Base-by-base conservation (phyloP, 2,329 filamentous ascomycete genomes). In the Pseudophaeomoniella oleicola region DNA sequence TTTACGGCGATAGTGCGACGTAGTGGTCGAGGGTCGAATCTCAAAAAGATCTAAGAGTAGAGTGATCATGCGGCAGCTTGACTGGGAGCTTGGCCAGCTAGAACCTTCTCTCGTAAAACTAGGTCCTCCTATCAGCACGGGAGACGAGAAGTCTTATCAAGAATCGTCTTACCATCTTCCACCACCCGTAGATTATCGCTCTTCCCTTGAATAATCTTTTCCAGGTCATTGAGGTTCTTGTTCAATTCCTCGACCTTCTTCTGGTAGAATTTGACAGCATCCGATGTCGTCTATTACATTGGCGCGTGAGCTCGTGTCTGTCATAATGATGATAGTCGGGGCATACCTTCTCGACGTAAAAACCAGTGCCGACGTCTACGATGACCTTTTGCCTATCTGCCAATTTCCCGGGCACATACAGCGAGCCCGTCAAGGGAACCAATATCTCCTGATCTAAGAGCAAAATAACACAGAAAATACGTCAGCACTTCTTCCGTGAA, bases 341-440 rank as follows among this genome's bases (percentile, higher is more conserved):
- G 38, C 52, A 39, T 45, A 81, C 79, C 74, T 98, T 98, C 62
- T 96, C 87, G 37, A 96, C 78, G 52, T 86, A 87, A 56, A 92
- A 96, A 0, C 88, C 88, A 1, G 88, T 96, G 14, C 88, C 88
- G 14, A 94, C 76, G 57, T 96, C 88, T 30, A 96, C 85, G 40
- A 96, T 68, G 4, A 94, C 85, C 42, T 76, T 78, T 39, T 83
- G 72, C 27, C 78, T 70, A 56, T 79, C 74, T 32, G 81, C 71
- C 30, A 96, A 67, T 29, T 72, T 78, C 19, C 88, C 92, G 16
- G 81, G 81, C 12, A 98, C 88, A 59, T 98, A 98, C 18, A 98
- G 71, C 1, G 87, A 94, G 50, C 83, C 90, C 10, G 90, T 98
- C 43, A 98, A 63, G 0, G 92, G 90, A n/a, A 98, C 85, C 14